phyloP scores from a whole-genome alignment of 352 stramenopile genomes.

The Elongisporangium senticosum region DNA sequence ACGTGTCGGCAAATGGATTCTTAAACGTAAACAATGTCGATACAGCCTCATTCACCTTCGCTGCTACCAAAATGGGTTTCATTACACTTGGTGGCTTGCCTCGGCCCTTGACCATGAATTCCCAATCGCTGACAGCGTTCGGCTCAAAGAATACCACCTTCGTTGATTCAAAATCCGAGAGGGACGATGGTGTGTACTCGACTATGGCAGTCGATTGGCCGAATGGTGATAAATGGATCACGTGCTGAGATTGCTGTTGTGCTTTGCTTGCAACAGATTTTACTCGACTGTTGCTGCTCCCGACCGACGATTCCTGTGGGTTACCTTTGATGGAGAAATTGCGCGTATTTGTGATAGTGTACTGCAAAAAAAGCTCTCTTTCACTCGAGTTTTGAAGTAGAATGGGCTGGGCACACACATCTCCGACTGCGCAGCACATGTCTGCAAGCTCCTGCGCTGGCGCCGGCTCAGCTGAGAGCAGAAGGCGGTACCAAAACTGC shows the following conservation, averaged over 20 bases:
- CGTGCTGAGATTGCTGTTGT: constrained; percentile 5
- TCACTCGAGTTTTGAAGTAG: constrained; percentile 89
- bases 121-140: constrained; percentile 84
- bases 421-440: constrained; percentile 84
- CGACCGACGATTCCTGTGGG: not conserved
- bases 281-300: constrained; percentile 2
- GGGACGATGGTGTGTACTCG: constrained; percentile 87
- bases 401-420: constrained; percentile 66
- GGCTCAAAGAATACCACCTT: constrained; percentile 73
- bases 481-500: constrained; percentile 92
- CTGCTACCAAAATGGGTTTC: constrained; percentile 64
- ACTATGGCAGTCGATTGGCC: constrained; percentile 59
- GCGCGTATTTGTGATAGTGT: constrained; percentile 64
- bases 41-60: constrained; percentile 72
- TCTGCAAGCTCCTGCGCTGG: constrained; percentile 43
- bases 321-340: constrained; percentile 84
- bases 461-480: constrained; percentile 61
- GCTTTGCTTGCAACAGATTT: not conserved
- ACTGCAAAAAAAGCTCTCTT: constrained; percentile 66
- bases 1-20: constrained; percentile 85
- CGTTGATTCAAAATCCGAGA: constrained; percentile 73
- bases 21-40: constrained; percentile 89
- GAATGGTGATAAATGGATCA: constrained; percentile 63
- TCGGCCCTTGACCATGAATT: constrained; percentile 74
- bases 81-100: constrained; percentile 88